phyloP scores from a whole-genome alignment of 495 filamentous ascomycete species.

The Lentithecium fluviatile region DNA sequence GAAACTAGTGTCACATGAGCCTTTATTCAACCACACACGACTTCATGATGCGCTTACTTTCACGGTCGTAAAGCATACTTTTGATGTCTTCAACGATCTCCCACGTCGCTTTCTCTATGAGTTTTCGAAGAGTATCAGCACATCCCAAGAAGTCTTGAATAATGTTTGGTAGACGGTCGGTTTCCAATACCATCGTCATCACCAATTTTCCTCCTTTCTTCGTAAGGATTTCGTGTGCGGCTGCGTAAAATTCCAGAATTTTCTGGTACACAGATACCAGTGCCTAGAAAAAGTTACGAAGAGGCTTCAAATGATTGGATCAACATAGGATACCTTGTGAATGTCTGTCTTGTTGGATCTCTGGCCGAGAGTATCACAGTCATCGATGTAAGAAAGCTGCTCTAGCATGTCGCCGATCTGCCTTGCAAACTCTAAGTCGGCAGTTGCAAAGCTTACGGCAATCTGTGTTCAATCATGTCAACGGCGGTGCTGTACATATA shows the following conservation, averaged over 20 bases:
- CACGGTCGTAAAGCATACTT: conserved; percentile 12
- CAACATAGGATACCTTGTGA: conserved; percentile 11
- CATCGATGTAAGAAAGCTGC: conserved; percentile 13
- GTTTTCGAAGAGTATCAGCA: conserved; percentile 10
- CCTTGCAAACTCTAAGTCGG: conserved; percentile 13
- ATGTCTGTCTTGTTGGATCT: conserved; percentile 10
- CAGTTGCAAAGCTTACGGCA: conserved; percentile 19
- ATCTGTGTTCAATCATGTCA: conserved; percentile 11
- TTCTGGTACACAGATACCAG: conserved; percentile 17
- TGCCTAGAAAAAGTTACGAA: conserved; percentile 1
- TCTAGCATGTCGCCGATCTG: conserved; percentile 19
- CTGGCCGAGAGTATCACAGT: conserved; percentile 14
- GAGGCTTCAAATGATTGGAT: background rate
- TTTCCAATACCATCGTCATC: conserved; percentile 19
- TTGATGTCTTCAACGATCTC: conserved; percentile 16
- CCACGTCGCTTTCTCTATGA: conserved; percentile 14
- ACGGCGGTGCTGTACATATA: background rate
- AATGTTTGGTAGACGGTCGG: conserved; percentile 13
- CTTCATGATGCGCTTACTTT: conserved; percentile 6
- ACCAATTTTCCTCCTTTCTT: conserved; percentile 4
- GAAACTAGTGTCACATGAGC: conserved; percentile 8
- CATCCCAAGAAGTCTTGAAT: conserved; percentile 14
- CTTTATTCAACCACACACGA: background rate
- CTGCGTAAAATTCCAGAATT: conserved; percentile 14
- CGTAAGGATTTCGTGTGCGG: conserved; percentile 13